A percentile compares a stretch with the other conserved stretches of the same genome.
phyloP scores from a whole-genome alignment of 495 filamentous ascomycete species.

The Haplographium delicatum region DNA sequence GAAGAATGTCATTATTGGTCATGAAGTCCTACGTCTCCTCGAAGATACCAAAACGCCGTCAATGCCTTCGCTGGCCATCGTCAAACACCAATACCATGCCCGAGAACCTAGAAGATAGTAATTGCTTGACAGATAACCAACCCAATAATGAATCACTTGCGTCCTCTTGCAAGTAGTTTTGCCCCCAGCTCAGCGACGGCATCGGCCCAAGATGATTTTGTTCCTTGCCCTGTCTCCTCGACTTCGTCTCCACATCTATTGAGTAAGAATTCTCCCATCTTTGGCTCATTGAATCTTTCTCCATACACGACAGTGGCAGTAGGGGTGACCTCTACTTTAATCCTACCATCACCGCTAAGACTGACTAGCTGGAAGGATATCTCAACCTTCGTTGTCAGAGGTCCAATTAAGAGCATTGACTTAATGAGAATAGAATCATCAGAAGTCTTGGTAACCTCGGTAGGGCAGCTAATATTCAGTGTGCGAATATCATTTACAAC shows the following conservation, averaged over 20 bases:
- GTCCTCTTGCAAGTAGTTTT: conserved; percentile 49
- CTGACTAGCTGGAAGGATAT: conserved; percentile 38
- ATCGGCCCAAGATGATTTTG: conserved; percentile 45
- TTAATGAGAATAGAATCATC: conserved; percentile 51
- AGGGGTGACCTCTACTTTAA: conserved; percentile 29
- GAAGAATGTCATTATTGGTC: too few relatives aligned
- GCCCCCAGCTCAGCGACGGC: conserved; percentile 51
- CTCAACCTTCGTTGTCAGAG: conserved; percentile 56
- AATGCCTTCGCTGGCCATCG: too few relatives aligned
- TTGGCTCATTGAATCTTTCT: conserved; percentile 56
- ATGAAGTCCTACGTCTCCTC: too few relatives aligned
- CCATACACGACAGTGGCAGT: conserved; percentile 59
- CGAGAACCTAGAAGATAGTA: too few relatives aligned
- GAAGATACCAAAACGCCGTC: too few relatives aligned
- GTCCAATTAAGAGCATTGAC: conserved; percentile 48
- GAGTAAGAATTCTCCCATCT: conserved; percentile 56
- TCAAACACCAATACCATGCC: too few relatives aligned
- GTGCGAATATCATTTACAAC: conserved; percentile 50
- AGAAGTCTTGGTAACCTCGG: conserved; percentile 44
- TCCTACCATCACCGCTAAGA: conserved; percentile 34
- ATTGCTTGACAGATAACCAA: too few relatives aligned
- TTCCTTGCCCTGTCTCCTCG: conserved; percentile 27
- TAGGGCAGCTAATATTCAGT: conserved; percentile 49
- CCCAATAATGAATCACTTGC: conserved; percentile 39
- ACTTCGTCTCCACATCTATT: conserved; percentile 38